Percentiles rank a stretch among this genome's conserved stretches.
Conservation (phyloP, 441 rosid species). For the Daphne laureola region DNA sequence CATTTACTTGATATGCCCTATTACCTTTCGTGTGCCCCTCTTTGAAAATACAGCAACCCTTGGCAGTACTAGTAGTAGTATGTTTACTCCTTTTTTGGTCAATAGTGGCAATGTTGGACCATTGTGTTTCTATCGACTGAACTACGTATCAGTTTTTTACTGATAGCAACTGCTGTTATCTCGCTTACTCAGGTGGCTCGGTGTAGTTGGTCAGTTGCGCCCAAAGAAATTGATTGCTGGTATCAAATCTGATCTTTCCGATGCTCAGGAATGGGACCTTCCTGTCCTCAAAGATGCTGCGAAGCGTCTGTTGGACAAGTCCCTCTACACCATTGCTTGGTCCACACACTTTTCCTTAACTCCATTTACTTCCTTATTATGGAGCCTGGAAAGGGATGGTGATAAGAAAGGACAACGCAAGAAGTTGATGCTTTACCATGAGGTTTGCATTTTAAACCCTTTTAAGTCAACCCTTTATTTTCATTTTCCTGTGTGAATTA, state of each 20-base stretch:
- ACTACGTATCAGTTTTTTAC: background rate
- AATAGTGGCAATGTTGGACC: too few species aligned
- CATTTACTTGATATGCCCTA: too few species aligned
- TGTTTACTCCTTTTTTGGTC: too few species aligned
- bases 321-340: conserved; percentile 54
- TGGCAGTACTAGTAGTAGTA: too few species aligned
- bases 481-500: too few species aligned
- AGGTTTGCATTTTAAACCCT: conserved; percentile 35
- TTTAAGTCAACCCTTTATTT: background rate
- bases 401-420: conserved; percentile 41
- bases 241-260: conserved; percentile 42
- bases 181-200: conserved; percentile 55
- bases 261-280: conserved; percentile 44
- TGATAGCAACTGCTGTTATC: background rate
- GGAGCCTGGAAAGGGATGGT: conserved; percentile 51
- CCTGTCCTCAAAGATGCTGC: conserved; percentile 40
- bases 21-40: too few species aligned
- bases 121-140: background rate
- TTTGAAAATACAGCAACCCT: too few species aligned
- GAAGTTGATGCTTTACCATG: conserved; percentile 58
- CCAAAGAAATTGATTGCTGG: conserved; percentile 62
- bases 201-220: conserved; percentile 60
- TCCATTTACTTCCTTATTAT: conserved; percentile 39
- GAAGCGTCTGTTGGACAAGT: conserved; percentile 56
- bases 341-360: conserved; percentile 51